These are phyloP conservation scores for Solanum commersonii DNA, from an alignment of 257 asterid genomes.

Conservation along the genomic window DNA sequence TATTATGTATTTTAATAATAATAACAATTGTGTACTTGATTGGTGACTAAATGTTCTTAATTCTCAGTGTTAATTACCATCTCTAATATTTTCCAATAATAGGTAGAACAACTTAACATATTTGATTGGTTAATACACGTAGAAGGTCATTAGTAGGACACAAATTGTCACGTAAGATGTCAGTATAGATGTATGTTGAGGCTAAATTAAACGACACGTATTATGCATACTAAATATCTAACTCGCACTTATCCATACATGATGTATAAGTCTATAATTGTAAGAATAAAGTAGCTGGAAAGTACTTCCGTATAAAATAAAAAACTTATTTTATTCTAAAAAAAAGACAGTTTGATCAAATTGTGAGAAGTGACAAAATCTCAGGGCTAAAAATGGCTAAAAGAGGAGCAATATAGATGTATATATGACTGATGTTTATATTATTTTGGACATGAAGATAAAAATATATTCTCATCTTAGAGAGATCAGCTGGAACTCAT, in stretches of 20 bases:
- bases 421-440: not conserved
- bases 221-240: not conserved
- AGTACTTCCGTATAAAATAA: not conserved
- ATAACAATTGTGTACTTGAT: not conserved
- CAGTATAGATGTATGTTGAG: too few relatives aligned
- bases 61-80: not conserved
- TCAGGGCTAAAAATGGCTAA: not conserved
- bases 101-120: not conserved
- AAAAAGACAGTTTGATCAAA: not conserved
- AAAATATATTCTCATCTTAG: not conserved
- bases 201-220: too few relatives aligned
- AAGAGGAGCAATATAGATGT: not conserved
- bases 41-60: not conserved
- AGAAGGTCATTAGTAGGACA: too few relatives aligned
- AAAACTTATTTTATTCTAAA: not conserved
- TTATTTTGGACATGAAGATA: not conserved
- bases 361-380: not conserved
- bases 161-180: too few relatives aligned
- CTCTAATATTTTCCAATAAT: not conserved
- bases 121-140: too few relatives aligned
- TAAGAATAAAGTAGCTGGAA: not conserved
- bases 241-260: not conserved
- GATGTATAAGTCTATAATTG: not conserved
- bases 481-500: not conserved
- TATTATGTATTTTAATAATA: not conserved